Percentiles rank a stretch among this genome's conserved stretches.
phyloP scores from a whole-genome alignment of 2,329 filamentous ascomycete species.

The Chrysosporium keratinophilum region DNA sequence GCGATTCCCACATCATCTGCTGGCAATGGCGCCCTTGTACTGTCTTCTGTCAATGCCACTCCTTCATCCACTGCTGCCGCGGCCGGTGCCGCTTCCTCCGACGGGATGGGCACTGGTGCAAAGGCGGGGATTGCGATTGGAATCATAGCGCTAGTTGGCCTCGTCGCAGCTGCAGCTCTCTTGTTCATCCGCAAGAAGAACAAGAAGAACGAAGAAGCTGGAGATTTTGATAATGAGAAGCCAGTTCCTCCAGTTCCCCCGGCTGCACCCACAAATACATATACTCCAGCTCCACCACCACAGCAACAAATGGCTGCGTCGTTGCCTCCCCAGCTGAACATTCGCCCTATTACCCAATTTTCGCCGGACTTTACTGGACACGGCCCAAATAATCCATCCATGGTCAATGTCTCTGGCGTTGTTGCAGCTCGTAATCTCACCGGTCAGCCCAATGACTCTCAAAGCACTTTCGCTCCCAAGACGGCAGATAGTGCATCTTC shows the following conservation, averaged over 20 bases:
- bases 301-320: constrained; percentile 27
- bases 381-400: constrained; percentile 17
- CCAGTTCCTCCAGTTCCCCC: constrained; percentile 11
- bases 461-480: constrained; percentile 25
- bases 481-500: constrained; percentile 25
- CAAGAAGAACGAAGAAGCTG: constrained; percentile 42
- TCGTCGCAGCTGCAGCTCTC: constrained; percentile 57
- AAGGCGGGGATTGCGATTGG: constrained; percentile 83
- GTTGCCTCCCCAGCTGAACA: constrained; percentile 67
- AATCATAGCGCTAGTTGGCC: constrained; percentile 57
- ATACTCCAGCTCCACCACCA: constrained; percentile 23
- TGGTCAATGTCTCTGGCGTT: constrained; percentile 20
- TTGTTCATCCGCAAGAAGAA: constrained; percentile 67
- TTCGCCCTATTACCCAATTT: constrained; percentile 77
- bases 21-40: constrained; percentile 12
- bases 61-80: constrained; percentile 21
- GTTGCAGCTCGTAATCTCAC: constrained; percentile 28
- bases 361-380: constrained; percentile 52
- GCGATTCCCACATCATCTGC: not conserved
- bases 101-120: constrained; percentile 36
- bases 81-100: constrained; percentile 16
- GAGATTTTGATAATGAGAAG: constrained; percentile 55
- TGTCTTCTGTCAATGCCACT: constrained; percentile 14
- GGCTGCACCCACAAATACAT: not conserved
- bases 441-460: constrained; percentile 25